Percentiles rank a stretch among this genome's conserved stretches.
phyloP scores from a whole-genome alignment of 306 rosid genomes.

The Malus fusca region DNA sequence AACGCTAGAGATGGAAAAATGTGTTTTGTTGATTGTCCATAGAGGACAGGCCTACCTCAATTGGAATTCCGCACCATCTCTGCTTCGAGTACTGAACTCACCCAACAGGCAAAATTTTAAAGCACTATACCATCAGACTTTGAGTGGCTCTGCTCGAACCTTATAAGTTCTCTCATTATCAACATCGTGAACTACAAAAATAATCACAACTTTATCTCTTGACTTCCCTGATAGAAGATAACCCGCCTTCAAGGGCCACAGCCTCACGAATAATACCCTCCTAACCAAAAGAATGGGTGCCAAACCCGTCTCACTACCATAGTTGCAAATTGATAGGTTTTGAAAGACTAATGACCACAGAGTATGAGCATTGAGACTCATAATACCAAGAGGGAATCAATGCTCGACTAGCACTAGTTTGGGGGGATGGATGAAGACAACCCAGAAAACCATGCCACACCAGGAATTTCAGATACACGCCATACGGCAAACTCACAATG shows the following conservation, averaged over 20 bases:
- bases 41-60: constrained; percentile 71
- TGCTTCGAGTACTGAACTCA: constrained; percentile 45
- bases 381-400: background rate
- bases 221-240: constrained; percentile 6
- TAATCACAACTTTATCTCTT: background rate
- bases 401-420: background rate
- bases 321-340: constrained; percentile 11
- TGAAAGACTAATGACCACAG: background rate
- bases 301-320: background rate
- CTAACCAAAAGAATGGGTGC: constrained; percentile 4
- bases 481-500: background rate
- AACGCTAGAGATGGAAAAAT: constrained; percentile 21
- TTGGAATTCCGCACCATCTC: constrained; percentile 26
- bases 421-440: background rate
- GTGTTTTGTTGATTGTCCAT: constrained; percentile 34
- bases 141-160: background rate
- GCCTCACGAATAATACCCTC: background rate
- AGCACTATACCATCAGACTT: constrained; percentile 12
- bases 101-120: constrained; percentile 18
- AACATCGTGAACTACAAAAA: background rate
- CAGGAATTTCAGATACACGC: background rate
- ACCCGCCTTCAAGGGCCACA: constrained; percentile 3
- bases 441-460: background rate
- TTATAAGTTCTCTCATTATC: constrained; percentile 8
- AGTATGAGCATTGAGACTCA: background rate